Percentiles rank a stretch among this genome's conserved stretches.
Evolutionary conservation across 768 basidiomycete species (phyloP).

Genomic region (Suillus plorans): DNA sequence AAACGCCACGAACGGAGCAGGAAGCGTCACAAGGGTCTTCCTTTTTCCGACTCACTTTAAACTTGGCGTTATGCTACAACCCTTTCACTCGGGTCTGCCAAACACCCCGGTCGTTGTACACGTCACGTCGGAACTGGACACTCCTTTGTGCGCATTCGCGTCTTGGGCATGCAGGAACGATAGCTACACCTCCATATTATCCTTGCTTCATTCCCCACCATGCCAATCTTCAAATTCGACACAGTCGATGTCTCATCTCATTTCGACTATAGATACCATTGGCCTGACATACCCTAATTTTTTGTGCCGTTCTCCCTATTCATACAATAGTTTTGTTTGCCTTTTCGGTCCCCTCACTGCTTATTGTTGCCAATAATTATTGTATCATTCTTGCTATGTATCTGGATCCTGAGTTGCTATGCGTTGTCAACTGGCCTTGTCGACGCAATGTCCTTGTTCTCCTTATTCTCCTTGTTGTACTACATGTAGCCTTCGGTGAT

Average conservation of each 20-base stretch:
- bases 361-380: not conserved
- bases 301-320: not conserved
- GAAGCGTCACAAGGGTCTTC: constrained; percentile 29
- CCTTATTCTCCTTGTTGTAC: not conserved
- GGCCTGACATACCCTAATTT: constrained; percentile 3
- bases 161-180: not conserved
- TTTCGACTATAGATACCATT: not conserved
- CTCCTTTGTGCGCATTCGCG: not conserved
- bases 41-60: constrained; percentile 2
- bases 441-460: not conserved
- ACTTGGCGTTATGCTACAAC: not conserved
- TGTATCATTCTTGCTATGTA: not conserved
- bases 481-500: not conserved
- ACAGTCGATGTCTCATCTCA: not conserved
- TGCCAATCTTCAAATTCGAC: not conserved
- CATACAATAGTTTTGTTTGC: not conserved
- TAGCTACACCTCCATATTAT: not conserved
- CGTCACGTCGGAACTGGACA: not conserved
- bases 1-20: constrained; percentile 34
- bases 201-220: not conserved
- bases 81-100: not conserved
- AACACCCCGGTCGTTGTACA: not conserved
- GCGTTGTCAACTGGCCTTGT: constrained; percentile 3
- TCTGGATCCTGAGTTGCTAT: not conserved
- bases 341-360: not conserved